Conservation (phyloP, 1,139 yeast genomes). For the Suhomyces maxii region DNA sequence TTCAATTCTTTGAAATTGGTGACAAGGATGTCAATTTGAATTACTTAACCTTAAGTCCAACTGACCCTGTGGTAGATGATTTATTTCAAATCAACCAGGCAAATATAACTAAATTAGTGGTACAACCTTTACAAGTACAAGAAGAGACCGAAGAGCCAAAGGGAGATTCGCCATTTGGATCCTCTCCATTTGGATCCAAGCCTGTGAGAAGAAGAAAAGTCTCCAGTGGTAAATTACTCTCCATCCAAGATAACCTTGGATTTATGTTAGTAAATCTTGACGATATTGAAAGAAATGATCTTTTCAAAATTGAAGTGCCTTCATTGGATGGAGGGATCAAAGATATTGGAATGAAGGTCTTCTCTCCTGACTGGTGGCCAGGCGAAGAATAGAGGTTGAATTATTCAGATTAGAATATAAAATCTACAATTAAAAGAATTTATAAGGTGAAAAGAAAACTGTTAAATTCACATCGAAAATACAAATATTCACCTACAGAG, state of each 20-base stretch:
- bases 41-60: constrained; percentile 14
- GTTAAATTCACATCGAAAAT: no score
- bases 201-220: constrained; percentile 36
- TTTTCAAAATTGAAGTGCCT: constrained; percentile 34
- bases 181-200: constrained; percentile 24
- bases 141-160: constrained; percentile 9
- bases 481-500: no score
- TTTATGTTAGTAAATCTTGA: constrained; percentile 58
- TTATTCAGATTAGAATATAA: background rate
- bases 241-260: constrained; percentile 62
- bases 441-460: no score
- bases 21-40: constrained; percentile 18
- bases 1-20: constrained; percentile 45
- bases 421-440: no score
- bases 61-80: constrained; percentile 20
- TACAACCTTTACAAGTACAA: constrained; percentile 21
- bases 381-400: constrained; percentile 15
- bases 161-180: constrained; percentile 22
- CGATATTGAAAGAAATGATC: constrained; percentile 31
- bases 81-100: constrained; percentile 19
- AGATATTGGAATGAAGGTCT: constrained; percentile 45
- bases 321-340: constrained; percentile 19
- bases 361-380: constrained; percentile 72
- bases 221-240: constrained; percentile 60
- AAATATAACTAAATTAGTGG: constrained; percentile 22